Evolutionary conservation across 1,284 basidiomycete species (phyloP), one percentile per base, ranked within the genome.

Genomic region (Boletellus deceptivus): DNA sequence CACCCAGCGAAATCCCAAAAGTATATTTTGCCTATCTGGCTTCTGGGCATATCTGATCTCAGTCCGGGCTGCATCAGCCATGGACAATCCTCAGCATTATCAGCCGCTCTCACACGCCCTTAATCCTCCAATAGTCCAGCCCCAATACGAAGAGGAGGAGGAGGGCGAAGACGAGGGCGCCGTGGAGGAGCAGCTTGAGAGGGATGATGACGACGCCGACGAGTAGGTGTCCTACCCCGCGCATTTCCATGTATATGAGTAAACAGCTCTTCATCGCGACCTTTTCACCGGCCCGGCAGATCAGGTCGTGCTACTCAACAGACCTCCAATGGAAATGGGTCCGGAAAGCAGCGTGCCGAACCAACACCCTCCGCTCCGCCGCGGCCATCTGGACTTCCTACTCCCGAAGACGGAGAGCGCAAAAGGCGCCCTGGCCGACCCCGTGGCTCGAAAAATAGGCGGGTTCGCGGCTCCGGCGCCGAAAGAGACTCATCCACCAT

Each of bases 71-170:
- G 54, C 35, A 47, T 33, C 37, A 52, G 31, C 16, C 55, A 87
- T 86, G 84, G 84, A 86, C 70, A 84, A 86, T 64, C 81, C 83
- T 50, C 86, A 88, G 66, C 82, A 86, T 62, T 89, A 89, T 71
- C 85, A 87, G 57, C 83, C 86, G 39, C 76, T 89, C 61, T 89
- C 86, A 53, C 83, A 87, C 72, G 87, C 86, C 44, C 75, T 89
- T 44, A 73, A 86, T 65, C 84, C 82, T 2, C 81, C 79, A 49
- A 70, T 71, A 50, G 55, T 62, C 43, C 72, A 70, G 53, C 60
- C 64, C 27, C 75, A 70, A 56, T 70, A 62, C 60, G 61, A 64
- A 43, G 59, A 62, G 17, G 61, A 63, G 38, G 77, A 76, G 27
- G 76, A 84, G 48, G 80, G 83, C 48, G 81, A 84, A 40, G 84